Evolutionary conservation across 1,284 basidiomycete species (phyloP).

Genomic region (Anthracocystis panici-leucophaei): DNA sequence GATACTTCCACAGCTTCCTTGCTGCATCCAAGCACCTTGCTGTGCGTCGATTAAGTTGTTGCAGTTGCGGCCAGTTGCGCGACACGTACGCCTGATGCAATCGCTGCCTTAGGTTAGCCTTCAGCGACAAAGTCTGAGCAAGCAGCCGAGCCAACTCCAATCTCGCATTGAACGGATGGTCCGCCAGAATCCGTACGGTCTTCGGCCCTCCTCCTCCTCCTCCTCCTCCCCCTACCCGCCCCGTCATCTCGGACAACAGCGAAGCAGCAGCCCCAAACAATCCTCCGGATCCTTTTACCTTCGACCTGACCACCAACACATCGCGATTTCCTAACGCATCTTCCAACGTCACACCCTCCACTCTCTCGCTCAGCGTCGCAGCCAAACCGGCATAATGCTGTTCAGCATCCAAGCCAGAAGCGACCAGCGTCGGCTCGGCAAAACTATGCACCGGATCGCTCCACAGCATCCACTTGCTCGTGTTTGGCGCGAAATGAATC

Average conservation of each 20-base stretch:
- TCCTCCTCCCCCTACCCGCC: neutral
- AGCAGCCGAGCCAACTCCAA: conserved; percentile 50
- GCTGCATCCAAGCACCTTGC: conserved; percentile 45
- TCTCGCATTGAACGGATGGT: conserved; percentile 59
- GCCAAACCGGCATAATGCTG: conserved; percentile 40
- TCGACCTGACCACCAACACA: conserved; percentile 10
- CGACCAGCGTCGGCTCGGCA: conserved; percentile 52
- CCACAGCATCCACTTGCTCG: conserved; percentile 70
- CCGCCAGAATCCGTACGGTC: conserved; percentile 32
- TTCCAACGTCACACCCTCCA: conserved; percentile 38
- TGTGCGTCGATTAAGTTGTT: conserved; percentile 28
- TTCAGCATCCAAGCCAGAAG: conserved; percentile 52
- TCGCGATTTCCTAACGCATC: conserved; percentile 11
- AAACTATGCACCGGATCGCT: conserved; percentile 58
- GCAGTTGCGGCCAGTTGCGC: conserved; percentile 49
- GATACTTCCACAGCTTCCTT: conserved; percentile 62
- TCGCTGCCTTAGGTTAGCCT: conserved; percentile 50
- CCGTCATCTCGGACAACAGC: conserved; percentile 12
- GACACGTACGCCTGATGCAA: conserved; percentile 53
- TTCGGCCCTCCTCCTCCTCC: neutral
- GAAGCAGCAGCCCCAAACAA: conserved; percentile 21
- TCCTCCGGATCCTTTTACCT: neutral
- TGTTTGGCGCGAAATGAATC: conserved; percentile 68
- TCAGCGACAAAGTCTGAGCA: conserved; percentile 45
- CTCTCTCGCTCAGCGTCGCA: conserved; percentile 14